Evolutionary conservation across 176 grass and related monocot genomes (phyloP).

Genomic region (Thinopyrum elongatum): DNA sequence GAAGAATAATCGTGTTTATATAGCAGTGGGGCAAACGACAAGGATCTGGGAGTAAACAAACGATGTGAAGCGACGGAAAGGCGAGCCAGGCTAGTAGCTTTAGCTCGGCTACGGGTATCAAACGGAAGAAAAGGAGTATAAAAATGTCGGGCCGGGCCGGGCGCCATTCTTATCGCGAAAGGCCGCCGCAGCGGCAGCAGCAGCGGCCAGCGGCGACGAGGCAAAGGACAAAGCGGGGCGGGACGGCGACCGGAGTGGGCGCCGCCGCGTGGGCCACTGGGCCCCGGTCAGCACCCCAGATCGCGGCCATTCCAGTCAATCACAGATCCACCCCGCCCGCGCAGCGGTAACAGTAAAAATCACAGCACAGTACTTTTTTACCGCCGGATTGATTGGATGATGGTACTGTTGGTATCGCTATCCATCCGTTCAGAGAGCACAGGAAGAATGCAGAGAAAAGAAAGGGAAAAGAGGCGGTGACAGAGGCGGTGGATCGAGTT

Average conservation of each 20-base stretch:
- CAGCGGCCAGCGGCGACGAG: background rate
- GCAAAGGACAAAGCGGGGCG: background rate
- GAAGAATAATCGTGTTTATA: background rate
- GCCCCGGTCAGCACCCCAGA: conserved; percentile 3
- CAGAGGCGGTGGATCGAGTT: conserved; percentile 16
- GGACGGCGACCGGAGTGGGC: background rate
- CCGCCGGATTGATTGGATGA: background rate
- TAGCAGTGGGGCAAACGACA: background rate
- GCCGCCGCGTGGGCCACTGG: background rate
- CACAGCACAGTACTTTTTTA: background rate
- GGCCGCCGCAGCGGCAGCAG: background rate
- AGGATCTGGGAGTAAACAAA: background rate
- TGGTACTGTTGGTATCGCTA: background rate
- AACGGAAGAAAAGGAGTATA: background rate
- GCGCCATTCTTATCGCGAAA: background rate
- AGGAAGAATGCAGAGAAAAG: background rate
- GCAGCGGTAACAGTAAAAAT: background rate
- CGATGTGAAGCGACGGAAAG: background rate
- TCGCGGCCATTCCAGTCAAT: background rate
- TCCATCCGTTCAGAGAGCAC: background rate
- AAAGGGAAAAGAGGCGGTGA: background rate
- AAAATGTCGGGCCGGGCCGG: background rate
- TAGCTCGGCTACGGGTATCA: background rate
- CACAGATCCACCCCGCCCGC: background rate
- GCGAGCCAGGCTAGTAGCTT: background rate